Evolutionary conservation across 768 basidiomycete species (phyloP).

Genomic region (Serendipita sp.): DNA sequence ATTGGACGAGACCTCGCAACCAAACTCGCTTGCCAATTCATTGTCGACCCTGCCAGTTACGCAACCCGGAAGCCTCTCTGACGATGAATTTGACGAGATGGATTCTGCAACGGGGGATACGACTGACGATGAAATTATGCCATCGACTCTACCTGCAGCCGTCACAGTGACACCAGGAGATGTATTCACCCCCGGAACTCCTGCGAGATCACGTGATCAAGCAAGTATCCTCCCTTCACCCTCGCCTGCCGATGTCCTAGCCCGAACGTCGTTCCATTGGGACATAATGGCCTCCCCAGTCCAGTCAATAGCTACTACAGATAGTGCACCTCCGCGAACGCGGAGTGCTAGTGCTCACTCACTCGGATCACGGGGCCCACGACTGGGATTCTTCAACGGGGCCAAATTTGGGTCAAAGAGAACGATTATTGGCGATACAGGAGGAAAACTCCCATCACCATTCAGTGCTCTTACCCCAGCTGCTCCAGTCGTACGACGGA

Average conservation of each 20-base stretch:
- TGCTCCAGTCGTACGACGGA: neutral
- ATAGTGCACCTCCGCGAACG: neutral
- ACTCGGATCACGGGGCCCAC: neutral
- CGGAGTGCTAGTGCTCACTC: neutral
- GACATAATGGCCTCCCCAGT: neutral
- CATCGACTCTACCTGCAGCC: neutral
- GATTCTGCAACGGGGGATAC: neutral
- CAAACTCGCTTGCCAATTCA: neutral
- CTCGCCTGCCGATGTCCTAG: neutral
- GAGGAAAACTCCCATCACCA: constrained; percentile 2
- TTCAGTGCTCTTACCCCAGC: neutral
- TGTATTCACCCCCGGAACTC: neutral
- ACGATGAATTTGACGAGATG: neutral
- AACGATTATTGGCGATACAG: neutral
- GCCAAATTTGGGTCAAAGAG: neutral
- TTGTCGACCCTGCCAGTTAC: constrained; percentile 5
- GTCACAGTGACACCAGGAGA: neutral
- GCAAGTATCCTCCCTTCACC: neutral
- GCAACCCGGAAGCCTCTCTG: neutral
- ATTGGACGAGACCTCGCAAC: neutral
- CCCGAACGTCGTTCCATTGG: neutral
- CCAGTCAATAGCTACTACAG: neutral
- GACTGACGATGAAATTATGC: constrained; percentile 4
- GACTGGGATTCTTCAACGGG: neutral
- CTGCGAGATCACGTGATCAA: too few species aligned